Conservation (phyloP, 2,329 filamentous ascomycete genomes). For the Thelonectria blattea region DNA sequence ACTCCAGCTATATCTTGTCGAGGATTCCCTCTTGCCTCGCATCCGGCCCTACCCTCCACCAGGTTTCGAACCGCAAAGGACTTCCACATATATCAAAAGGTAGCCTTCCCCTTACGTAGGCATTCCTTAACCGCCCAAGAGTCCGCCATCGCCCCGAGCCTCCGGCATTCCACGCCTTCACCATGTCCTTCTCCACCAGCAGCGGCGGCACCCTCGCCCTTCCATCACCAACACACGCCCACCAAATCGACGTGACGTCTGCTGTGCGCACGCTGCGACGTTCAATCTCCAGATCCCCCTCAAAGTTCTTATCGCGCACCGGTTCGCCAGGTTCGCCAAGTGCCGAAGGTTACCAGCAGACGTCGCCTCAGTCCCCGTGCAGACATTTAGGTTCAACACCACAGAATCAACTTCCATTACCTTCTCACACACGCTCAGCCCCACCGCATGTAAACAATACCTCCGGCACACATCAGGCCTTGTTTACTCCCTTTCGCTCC, state of each 20-base stretch:
- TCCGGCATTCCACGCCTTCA: constrained; percentile 42
- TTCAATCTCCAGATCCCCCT: constrained; percentile 92
- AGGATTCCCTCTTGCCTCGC: constrained; percentile 21
- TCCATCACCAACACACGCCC: constrained; percentile 82
- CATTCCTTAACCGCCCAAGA: constrained; percentile 37
- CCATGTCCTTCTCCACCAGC: constrained; percentile 65
- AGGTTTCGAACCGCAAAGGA: constrained; percentile 21
- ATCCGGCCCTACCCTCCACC: constrained; percentile 19
- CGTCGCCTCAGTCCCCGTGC: constrained; percentile 59
- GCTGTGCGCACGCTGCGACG: constrained; percentile 83
- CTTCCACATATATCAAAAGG: constrained; percentile 17
- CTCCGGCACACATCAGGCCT: constrained; percentile 47
- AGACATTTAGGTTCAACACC: constrained; percentile 49
- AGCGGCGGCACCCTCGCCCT: constrained; percentile 82
- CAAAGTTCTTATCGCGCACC: constrained; percentile 73
- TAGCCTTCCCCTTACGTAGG: constrained; percentile 32
- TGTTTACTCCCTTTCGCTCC: constrained; percentile 69
- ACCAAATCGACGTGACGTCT: constrained; percentile 81
- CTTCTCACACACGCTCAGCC: constrained; percentile 44
- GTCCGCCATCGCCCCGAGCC: constrained; percentile 33
- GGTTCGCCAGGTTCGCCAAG: constrained; percentile 55
- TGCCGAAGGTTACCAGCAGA: constrained; percentile 54
- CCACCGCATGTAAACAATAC: constrained; percentile 41
- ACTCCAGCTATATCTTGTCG: constrained; percentile 17
- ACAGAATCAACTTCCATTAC: constrained; percentile 42